Conservation (phyloP, 2,329 filamentous ascomycete species). For the Cryphonectria japonica region DNA sequence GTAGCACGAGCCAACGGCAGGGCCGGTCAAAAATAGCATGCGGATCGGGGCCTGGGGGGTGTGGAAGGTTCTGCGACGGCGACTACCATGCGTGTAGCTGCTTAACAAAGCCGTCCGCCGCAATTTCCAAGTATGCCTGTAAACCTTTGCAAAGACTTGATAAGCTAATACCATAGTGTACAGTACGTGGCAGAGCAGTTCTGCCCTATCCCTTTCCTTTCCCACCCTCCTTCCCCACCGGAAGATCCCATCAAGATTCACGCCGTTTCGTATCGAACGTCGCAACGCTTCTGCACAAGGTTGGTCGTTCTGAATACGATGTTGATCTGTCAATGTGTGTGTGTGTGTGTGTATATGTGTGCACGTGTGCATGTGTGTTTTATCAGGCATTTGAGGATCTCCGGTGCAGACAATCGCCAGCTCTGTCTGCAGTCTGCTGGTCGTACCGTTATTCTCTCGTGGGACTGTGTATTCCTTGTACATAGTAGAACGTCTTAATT, state of each 20-base stretch:
- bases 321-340: not conserved
- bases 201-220: not conserved
- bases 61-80: not conserved
- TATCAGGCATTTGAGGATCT: constrained; percentile 7
- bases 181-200: not conserved
- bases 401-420: not conserved
- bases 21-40: constrained; percentile 22
- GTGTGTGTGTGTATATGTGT: not conserved
- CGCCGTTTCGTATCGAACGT: constrained; percentile 24
- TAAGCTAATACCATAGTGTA: constrained; percentile 19
- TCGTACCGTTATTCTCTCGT: not conserved
- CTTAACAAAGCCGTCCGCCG: constrained; percentile 22
- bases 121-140: not conserved
- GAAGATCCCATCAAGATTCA: not conserved
- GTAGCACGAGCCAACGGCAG: constrained; percentile 6
- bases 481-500: not conserved
- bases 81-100: constrained; percentile 13
- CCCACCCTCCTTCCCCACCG: not conserved
- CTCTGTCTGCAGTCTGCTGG: not conserved
- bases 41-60: not conserved
- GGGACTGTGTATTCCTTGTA: not conserved
- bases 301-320: constrained; percentile 19
- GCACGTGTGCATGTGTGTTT: not conserved
- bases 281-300: constrained; percentile 13
- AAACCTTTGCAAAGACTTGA: not conserved